Base-by-base conservation (phyloP, 1,139 yeast genomes). In the Saccharomyces hybrid region DNA sequence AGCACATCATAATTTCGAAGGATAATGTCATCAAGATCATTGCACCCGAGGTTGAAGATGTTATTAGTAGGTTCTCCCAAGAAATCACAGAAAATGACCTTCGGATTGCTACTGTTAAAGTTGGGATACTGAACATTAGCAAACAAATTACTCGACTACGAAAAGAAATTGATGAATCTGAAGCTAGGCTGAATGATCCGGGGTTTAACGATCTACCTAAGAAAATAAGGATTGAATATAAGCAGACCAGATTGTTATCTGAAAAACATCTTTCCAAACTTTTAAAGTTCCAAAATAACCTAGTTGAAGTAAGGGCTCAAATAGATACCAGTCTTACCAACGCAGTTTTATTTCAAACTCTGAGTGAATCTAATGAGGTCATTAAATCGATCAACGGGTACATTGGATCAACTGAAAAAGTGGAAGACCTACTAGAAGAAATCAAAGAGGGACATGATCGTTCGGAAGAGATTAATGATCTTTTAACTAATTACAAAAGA, bases 251-350 rank as follows among this genome's bases (percentile, higher is more conserved):
- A 56, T 68, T 69, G 51, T 49, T 68, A 8, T 66, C 73, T 2
- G 67, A 65, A 23, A 66, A 65, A 23, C 71, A 79, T 0, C 65
- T 76, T 34, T 63, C 64, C 2, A 70, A 68, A 25, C 70, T 76
- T 3, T 57, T 70, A 1, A 58, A 58, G 3, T 67, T 77, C 2
- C 67, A 70, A n/a, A 67, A 65, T 42, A 79, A 79, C 52, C 63
- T 82, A 26, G 65, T 64, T 16, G 63, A 70, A 2, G 68, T 81
- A 0, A 61, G 78, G 34, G 62, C 65, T 47, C 79, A 79, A 58
- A 75, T 82, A 48, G 76, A 80, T 59, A 78, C 79, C 54, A 77
- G 83, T 1, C 70, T 73, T 13, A 70, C 77, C 2, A 81, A 80
- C 59, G 64, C 70, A 4, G 65, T 71, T 14, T 60, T 79, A 4